Evolutionary conservation across 2,329 filamentous ascomycete genomes (phyloP), one percentile per base, ranked within the genome.

Genomic region (Colletotrichum graminicola): DNA sequence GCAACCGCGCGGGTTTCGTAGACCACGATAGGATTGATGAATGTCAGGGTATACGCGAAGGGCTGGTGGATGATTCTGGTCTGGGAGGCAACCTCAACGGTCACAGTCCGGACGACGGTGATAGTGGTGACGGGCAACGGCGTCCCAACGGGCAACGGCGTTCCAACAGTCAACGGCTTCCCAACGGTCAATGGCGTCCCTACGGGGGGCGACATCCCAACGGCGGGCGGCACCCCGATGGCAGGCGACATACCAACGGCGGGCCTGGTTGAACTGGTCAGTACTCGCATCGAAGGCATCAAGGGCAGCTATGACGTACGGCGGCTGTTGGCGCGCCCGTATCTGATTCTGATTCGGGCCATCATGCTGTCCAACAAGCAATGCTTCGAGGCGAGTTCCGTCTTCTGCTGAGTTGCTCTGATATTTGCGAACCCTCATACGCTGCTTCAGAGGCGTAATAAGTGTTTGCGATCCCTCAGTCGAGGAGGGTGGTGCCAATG

Each of bases 1-100:
- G 76, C 78, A 0, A 74, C 74, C 6, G 73, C 74, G 32, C 71
- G 74, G 54, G 77, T 77, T 32, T 77, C 71, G 12, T 76, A 77
- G n/a, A 65, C 67, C 16, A 75, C 55, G 10, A 66, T 39, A 4
- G 77, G 77, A 49, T 78, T 72, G 49, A 76, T 23, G 21, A 77
- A 71, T 6, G 77, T 78, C 51, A 80, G 72, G 1, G 76, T 75
- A 32, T 76, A 66, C 1, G 73, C 73, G 14, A 72, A 62, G 0
- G 78, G 78, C 0, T 71, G 63, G 12, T 75, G 51, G 21, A 76
- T 32, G 0, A 75, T 63, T 1, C 67, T 62, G 0, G 76, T 76
- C 29, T 66, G 68, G 1, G 73, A 73, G 1, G 73, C 68, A 23
- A 74, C 43, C 1, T 74, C 75, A 57, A 69, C 69, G 5, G 76